Evolutionary conservation across 306 rosid genomes (phyloP), one percentile per base, ranked within the genome.

Genomic region (Malus orientalis): DNA sequence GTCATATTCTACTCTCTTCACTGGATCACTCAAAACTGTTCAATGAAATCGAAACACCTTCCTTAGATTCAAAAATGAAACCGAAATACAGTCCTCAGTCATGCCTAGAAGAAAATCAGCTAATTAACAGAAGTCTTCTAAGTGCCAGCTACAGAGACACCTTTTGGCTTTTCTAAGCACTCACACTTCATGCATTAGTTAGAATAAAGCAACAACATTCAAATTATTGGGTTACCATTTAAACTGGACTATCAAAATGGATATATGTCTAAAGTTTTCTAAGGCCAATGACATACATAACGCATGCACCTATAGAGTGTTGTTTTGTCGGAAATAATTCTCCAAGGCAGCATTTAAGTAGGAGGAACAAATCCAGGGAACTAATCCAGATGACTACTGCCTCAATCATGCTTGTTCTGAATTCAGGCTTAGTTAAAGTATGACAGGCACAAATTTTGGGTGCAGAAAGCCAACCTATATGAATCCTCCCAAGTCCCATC

Each of bases 21-120:
- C 93, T 14, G 99, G 98, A 84, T 96, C 98, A 71, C 98, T 91
- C 90, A 96, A 84, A 80, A 96, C 99, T 96, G 97, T 78, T 15
- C 44, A 64, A 80, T 22, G 75, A 81, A 72, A 74, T 64, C 60
- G 69, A 60, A 32, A 80, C 4, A 61, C 22, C 20, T 22, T 11
- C 16, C 79, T 89, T 76, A 91, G 82, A 77, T 81, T 60, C 38
- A 67, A 75, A 84, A 38, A 38, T 0, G 9, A 38, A 38, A 38
- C 42, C 2, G 12, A 42, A 42, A 9, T 9, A 42, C 45, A 42
- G 45, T 42, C 45, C 45, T 42, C 45, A 10, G 45, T 9, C 45
- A 42, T 10, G 45, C 12, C 45, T 42, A 42, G 11, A 10, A 42
- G 45, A 42, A 42, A 42, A 42, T 42, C 12, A 8, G 12, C 45